A percentile compares a stretch with the other conserved stretches of the same genome.
Evolutionary conservation across 2,329 filamentous ascomycete genomes (phyloP).

Genomic region (Diaporthe vaccinii): DNA sequence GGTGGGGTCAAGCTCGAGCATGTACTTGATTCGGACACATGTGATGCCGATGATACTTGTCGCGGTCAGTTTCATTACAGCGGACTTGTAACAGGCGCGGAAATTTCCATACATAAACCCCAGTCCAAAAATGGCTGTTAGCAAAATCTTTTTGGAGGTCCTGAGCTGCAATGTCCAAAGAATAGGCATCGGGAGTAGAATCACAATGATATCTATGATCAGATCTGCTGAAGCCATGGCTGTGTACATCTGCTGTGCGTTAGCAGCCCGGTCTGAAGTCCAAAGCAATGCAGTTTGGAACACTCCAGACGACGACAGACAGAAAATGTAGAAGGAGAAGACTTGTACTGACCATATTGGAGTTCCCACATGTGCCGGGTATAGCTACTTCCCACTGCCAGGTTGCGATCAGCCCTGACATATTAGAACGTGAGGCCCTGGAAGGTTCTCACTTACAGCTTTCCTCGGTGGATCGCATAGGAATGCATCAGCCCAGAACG

Average conservation of each 20-base stretch:
- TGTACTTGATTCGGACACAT: conserved; percentile 17
- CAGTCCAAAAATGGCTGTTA: conserved; percentile 19
- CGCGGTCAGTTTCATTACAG: not conserved
- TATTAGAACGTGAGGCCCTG: too few relatives aligned
- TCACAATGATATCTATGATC: conserved; percentile 20
- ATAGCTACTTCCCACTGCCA: not conserved
- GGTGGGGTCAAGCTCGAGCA: conserved; percentile 10
- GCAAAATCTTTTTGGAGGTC: not conserved
- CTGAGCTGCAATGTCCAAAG: conserved; percentile 14
- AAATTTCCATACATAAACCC: not conserved
- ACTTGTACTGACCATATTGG: conserved; percentile 5
- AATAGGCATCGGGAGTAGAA: conserved; percentile 24
- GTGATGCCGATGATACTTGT: conserved; percentile 11
- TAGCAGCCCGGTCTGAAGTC: not conserved
- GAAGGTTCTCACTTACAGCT: conserved; percentile 1
- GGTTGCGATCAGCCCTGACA: not conserved
- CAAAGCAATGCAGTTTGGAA: not conserved
- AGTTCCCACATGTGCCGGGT: conserved; percentile 19
- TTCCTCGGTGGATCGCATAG: conserved; percentile 12
- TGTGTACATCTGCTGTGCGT: conserved; percentile 8
- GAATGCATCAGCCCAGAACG: conserved; percentile 22
- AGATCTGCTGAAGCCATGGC: conserved; percentile 26
- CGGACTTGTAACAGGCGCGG: not conserved
- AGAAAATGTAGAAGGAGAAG: not conserved
- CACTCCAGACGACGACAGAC: not conserved